A percentile compares a stretch with the other conserved stretches of the same genome.
These are phyloP conservation scores for Alliaria petiolata DNA, from an alignment of 345 rosid genomes.

Conservation along the genomic window DNA sequence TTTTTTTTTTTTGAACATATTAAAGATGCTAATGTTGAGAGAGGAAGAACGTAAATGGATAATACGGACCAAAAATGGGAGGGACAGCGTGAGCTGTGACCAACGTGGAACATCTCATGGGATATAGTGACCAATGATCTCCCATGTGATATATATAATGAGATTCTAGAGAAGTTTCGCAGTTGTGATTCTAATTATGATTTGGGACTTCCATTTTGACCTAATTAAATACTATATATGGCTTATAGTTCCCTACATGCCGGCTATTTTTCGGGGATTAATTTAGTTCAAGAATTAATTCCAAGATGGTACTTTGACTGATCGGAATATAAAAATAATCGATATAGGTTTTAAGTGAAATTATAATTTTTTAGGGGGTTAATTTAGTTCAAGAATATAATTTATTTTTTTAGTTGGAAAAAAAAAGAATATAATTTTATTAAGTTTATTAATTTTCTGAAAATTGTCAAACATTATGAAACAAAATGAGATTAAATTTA, in stretches of 20 bases:
- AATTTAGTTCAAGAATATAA: background rate
- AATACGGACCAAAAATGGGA: background rate
- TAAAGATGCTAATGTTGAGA: background rate
- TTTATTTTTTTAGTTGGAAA: no score
- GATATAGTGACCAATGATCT: constrained; percentile 6
- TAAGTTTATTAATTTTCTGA: no score
- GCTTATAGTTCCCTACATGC: background rate
- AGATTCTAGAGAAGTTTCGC: background rate
- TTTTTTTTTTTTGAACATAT: no score
- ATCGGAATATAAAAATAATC: background rate
- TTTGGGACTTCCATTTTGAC: background rate
- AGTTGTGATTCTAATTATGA: background rate
- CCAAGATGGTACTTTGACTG: background rate
- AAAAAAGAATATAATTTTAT: no score
- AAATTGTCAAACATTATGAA: no score
- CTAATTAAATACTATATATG: background rate
- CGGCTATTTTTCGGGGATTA: background rate
- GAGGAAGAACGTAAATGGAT: background rate
- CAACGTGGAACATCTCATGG: constrained; percentile 2
- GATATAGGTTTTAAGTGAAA: background rate
- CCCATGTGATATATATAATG: constrained; percentile 17
- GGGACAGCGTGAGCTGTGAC: constrained; percentile 24
- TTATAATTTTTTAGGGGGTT: background rate
- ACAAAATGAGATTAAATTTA: no score
- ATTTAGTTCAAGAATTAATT: background rate